These are phyloP conservation scores for Oropetium thomaeum DNA, from an alignment of 176 grass and related monocot genomes.

Conservation along the genomic window DNA sequence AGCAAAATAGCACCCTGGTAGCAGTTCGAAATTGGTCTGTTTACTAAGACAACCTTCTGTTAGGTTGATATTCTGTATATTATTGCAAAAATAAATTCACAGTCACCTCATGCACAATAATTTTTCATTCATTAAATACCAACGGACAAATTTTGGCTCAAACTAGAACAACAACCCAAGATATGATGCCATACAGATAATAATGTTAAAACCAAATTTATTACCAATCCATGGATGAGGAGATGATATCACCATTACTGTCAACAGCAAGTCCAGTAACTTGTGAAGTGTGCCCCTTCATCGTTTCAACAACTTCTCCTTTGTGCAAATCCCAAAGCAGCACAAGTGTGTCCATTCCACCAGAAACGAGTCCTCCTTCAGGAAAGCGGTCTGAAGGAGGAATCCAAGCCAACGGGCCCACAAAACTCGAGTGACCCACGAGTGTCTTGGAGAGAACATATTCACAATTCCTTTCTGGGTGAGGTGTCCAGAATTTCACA, in stretches of 20 bases:
- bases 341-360: constrained; percentile 86
- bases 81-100: not conserved
- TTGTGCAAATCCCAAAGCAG: constrained; percentile 68
- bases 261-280: constrained; percentile 82
- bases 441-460: constrained; percentile 78
- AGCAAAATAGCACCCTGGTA: constrained; percentile 17
- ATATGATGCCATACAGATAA: not conserved
- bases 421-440: constrained; percentile 79
- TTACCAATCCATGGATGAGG: constrained; percentile 95
- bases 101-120: not conserved
- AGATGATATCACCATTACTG: constrained; percentile 85
- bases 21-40: not conserved
- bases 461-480: constrained; percentile 49
- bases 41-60: constrained; percentile 3
- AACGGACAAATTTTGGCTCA: not conserved
- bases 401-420: constrained; percentile 84
- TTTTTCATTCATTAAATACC: not conserved
- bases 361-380: constrained; percentile 85
- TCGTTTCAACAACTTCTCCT: constrained; percentile 62
- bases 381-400: constrained; percentile 61
- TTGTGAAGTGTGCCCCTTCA: constrained; percentile 86
- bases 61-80: not conserved
- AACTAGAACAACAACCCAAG: not conserved
- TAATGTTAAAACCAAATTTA: not conserved
- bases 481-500: constrained; percentile 60